Evolutionary conservation across 352 stramenopile species (phyloP), one percentile per base, ranked within the genome.

Genomic region (Globisporangium apiculatum): DNA sequence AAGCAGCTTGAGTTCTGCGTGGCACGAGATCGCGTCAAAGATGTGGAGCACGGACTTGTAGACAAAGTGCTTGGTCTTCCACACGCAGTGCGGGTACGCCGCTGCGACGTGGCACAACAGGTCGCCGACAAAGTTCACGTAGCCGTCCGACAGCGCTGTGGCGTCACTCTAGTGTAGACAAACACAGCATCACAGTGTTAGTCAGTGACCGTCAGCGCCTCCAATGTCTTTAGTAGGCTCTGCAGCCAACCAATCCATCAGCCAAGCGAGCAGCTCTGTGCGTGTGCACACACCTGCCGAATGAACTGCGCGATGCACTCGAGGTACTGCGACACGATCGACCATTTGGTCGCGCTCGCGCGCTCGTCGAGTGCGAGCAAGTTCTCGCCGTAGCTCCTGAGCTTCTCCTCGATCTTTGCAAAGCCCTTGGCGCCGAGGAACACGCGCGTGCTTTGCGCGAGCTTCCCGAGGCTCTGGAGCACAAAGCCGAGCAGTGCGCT

Each of bases 341-440:
- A 73, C 79, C 75, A 94, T 42, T 65, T 83, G 58, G 65, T 76
- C 24, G 72, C 78, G 18, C 71, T 84, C 17, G 68, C 36, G 47
- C 75, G 73, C 15, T 74, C 66, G 41, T 80, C 68, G 35, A 89
- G 51, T 35, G 78, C 81, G 35, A 94, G 64, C 7, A 94, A 36
- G 11, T 74, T 82, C 43, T 94, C 83, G 14, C 83, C 79, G 65
- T 82, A 89, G 46, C 69, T 76, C 53, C 72, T 75, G 37, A 94
- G 57, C n/a, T 72, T 74, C 7, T 76, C 69, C 65, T 91, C 76
- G 35, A 94, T 88, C 55, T 91, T 91, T 4, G 64, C 9, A 46
- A 83, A 79, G 9, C 66, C 73, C 45, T 61, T 72, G 17, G 65
- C 57, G 2, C 74, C 77, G 15, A 94, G 68, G 64, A 83, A 89